A percentile compares a stretch with the other conserved stretches of the same genome.
Conservation (phyloP, 768 basidiomycete genomes). For the Termitomyces sp. region DNA sequence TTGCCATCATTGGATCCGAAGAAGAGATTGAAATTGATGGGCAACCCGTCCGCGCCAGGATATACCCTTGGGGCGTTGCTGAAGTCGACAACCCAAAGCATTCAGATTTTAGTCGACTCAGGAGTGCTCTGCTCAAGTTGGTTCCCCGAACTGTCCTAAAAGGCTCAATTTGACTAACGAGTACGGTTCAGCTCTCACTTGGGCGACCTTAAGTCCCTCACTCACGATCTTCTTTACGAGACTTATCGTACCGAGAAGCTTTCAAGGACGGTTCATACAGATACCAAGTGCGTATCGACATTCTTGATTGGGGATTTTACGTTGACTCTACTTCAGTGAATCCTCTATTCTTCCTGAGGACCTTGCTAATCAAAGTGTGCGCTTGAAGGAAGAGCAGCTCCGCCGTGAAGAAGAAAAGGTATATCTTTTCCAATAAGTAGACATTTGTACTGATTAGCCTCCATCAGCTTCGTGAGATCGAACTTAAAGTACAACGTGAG, state of each 20-base stretch:
- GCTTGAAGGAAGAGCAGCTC: slow-evolving; percentile 98
- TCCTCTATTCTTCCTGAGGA: slow-evolving; percentile 94
- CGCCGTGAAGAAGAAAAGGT: slow-evolving; percentile 96
- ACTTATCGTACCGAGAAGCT: slow-evolving; percentile 98
- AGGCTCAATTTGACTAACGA: slow-evolving; percentile 5
- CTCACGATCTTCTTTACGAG: slow-evolving; percentile 92
- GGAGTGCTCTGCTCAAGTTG: slow-evolving; percentile 88
- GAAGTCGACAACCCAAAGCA: slow-evolving; percentile 99
- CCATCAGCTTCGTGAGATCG: slow-evolving; percentile 85
- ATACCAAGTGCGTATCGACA: slow-evolving; percentile 52
- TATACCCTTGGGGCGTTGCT: slow-evolving; percentile 98
- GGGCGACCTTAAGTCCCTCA: slow-evolving; percentile 89
- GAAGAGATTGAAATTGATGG: slow-evolving; percentile 95
- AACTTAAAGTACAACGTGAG: slow-evolving; percentile 96
- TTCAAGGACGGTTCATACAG: slow-evolving; percentile 73
- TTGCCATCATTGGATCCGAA: slow-evolving; percentile 95
- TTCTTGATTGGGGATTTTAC: not conserved
- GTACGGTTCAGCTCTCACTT: slow-evolving; percentile 69
- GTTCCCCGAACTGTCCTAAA: slow-evolving; percentile 12
- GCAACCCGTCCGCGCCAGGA: slow-evolving; percentile 83
- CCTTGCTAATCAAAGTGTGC: slow-evolving; percentile 92
- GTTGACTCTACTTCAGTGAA: slow-evolving; percentile 43
- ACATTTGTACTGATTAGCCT: slow-evolving; percentile 6
- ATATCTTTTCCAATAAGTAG: not conserved
- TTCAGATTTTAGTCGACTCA: slow-evolving; percentile 93